Evolutionary conservation across 805 yeast genomes (phyloP).

Genomic region (Nakazawaea laoshanensis): DNA sequence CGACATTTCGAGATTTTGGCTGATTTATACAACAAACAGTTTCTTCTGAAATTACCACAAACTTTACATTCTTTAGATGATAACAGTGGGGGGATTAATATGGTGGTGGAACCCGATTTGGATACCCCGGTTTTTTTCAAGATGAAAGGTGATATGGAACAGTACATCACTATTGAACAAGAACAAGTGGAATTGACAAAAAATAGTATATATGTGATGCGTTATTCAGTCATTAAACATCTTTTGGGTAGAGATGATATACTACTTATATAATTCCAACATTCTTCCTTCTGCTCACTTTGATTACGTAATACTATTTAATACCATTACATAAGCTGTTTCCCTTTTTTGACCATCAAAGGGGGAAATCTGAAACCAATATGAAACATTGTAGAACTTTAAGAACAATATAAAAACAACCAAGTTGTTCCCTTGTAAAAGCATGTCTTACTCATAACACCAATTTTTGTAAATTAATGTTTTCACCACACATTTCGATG

Average conservation of each 20-base stretch:
- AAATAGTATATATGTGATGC: conserved; percentile 69
- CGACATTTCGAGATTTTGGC: conserved; percentile 57
- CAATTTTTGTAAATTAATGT: too few species aligned
- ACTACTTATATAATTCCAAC: conserved; percentile 2
- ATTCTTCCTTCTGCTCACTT: too few species aligned
- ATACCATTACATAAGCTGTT: too few species aligned
- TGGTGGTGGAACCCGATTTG: conserved; percentile 76
- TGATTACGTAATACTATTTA: too few species aligned
- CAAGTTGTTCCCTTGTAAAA: too few species aligned
- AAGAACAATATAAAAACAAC: too few species aligned
- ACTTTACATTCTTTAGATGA: conserved; percentile 71
- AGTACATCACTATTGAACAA: conserved; percentile 35
- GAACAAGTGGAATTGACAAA: conserved; percentile 49
- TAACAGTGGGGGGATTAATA: conserved; percentile 52
- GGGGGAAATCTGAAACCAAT: too few species aligned
- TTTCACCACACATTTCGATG: too few species aligned
- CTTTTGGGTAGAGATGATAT: conserved; percentile 16
- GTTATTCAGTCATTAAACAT: conserved; percentile 38
- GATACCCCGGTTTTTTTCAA: conserved; percentile 71
- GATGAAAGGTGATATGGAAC: conserved; percentile 30
- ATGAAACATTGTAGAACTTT: too few species aligned
- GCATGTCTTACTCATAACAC: too few species aligned
- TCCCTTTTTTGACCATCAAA: too few species aligned
- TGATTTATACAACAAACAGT: conserved; percentile 58
- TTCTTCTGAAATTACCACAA: conserved; percentile 60